Conservation (phyloP, 192 early-diverging fungal species). For the Chytriomyces sp. region DNA sequence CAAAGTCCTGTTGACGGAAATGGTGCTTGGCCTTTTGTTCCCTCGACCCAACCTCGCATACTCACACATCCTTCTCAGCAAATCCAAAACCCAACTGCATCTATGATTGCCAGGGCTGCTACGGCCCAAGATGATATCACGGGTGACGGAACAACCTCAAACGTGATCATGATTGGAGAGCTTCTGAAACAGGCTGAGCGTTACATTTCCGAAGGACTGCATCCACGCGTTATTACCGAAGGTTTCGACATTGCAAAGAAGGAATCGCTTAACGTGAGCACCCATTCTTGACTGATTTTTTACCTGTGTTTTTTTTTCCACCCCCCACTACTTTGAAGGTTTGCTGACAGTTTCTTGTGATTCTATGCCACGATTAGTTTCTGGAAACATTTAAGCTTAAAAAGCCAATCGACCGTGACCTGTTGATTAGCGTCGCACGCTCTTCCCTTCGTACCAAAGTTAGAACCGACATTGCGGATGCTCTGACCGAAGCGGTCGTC, state of each 20-base stretch:
- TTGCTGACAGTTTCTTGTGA: too few relatives aligned
- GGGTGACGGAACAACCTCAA: conserved; percentile 97
- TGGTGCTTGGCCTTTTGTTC: conserved; percentile 63
- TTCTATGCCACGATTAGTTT: conserved; percentile 61
- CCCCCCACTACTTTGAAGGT: not conserved
- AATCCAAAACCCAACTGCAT: conserved; percentile 99
- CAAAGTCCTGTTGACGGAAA: conserved; percentile 97
- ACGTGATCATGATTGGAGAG: conserved; percentile 96
- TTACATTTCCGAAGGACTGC: conserved; percentile 93
- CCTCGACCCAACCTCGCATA: not conserved
- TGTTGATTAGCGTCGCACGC: conserved; percentile 87
- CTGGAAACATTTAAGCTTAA: conserved; percentile 84
- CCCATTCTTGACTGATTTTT: not conserved
- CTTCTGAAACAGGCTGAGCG: conserved; percentile 94
- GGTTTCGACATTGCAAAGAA: conserved; percentile 97
- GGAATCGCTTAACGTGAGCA: conserved; percentile 79
- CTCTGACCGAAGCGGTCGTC: conserved; percentile 93
- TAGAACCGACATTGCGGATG: conserved; percentile 84
- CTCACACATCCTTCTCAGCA: conserved; percentile 60
- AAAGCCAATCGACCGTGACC: conserved; percentile 84
- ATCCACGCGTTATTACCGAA: conserved; percentile 93
- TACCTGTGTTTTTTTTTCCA: conserved; percentile 2
- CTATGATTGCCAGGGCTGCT: conserved; percentile 99
- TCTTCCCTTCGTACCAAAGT: conserved; percentile 97
- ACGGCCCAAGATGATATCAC: conserved; percentile 99